phyloP scores from a whole-genome alignment of 163 green algal species.

The Coccomyxa subellipsoidea region DNA sequence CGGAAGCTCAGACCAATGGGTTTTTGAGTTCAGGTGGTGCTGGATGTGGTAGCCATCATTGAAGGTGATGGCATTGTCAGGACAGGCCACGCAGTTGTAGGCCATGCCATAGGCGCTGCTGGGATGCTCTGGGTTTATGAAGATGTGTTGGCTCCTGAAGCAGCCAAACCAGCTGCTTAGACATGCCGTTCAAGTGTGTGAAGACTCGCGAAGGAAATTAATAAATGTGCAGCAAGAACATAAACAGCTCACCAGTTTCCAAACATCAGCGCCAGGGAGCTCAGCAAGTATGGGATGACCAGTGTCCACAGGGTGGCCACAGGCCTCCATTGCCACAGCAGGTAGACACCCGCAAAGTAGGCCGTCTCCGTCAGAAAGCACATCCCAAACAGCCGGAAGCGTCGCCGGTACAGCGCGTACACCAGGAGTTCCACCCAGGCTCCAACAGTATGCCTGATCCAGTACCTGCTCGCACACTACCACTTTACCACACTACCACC shows the following conservation, averaged over 20 bases:
- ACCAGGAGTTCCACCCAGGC: slow-evolving; percentile 73
- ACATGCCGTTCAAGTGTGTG: not conserved
- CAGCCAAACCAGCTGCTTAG: not conserved
- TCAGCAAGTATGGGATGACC: slow-evolving; percentile 68
- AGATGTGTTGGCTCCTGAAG: slow-evolving; percentile 87
- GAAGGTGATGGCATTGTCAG: slow-evolving; percentile 79
- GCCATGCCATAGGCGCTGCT: slow-evolving; percentile 55
- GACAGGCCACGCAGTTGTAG: slow-evolving; percentile 79
- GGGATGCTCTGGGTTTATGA: slow-evolving; percentile 61
- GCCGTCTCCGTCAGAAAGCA: slow-evolving; percentile 33
- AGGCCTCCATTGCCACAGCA: slow-evolving; percentile 44
- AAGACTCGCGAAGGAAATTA: not conserved
- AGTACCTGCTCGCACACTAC: slow-evolving; percentile 66
- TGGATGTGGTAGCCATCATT: slow-evolving; percentile 82
- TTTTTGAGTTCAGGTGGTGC: slow-evolving; percentile 79
- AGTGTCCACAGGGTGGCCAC: slow-evolving; percentile 72
- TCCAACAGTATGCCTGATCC: slow-evolving; percentile 65
- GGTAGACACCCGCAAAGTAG: slow-evolving; percentile 38
- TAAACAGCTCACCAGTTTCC: slow-evolving; percentile 75
- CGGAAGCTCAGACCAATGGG: slow-evolving; percentile 83
- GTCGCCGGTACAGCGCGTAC: slow-evolving; percentile 47
- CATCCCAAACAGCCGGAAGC: slow-evolving; percentile 27
- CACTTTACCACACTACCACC: not conserved
- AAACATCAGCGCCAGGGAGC: slow-evolving; percentile 84
- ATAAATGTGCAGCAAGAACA: not conserved